These are phyloP conservation scores for Boletus pseudo-olivaceus DNA, from an alignment of 768 basidiomycete genomes.

Conservation along the genomic window DNA sequence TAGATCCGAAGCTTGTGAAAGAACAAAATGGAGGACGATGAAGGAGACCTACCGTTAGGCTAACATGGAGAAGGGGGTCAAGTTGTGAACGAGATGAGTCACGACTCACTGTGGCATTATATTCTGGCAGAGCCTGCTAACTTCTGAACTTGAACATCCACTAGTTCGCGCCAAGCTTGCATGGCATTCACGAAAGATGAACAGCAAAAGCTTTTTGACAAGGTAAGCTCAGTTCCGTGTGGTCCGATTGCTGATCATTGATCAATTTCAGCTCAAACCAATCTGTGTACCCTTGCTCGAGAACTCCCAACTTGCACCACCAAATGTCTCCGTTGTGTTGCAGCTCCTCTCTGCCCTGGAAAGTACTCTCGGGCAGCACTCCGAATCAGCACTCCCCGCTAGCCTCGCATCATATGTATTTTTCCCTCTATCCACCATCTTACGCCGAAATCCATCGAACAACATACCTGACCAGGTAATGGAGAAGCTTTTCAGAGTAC, in stretches of 20 bases:
- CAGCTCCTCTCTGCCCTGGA: slow-evolving; percentile 55
- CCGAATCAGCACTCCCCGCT: slow-evolving; percentile 43
- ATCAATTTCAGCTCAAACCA: slow-evolving; percentile 48
- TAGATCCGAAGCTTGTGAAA: background rate
- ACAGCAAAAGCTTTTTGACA: slow-evolving; percentile 35
- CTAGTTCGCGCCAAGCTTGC: background rate
- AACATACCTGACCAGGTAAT: slow-evolving; percentile 77
- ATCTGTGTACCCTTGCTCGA: slow-evolving; percentile 81
- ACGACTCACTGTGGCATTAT: background rate
- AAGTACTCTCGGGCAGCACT: slow-evolving; percentile 42
- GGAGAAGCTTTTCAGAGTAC: slow-evolving; percentile 62
- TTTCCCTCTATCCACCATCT: slow-evolving; percentile 81
- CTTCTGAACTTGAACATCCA: background rate
- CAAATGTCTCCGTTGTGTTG: slow-evolving; percentile 45
- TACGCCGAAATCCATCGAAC: slow-evolving; percentile 68
- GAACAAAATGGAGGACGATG: background rate
- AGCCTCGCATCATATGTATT: slow-evolving; percentile 80
- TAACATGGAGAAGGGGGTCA: background rate
- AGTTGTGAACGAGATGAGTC: background rate
- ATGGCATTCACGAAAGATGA: slow-evolving; percentile 21
- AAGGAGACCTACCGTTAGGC: background rate
- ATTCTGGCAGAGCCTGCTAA: background rate
- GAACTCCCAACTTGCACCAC: slow-evolving; percentile 58
- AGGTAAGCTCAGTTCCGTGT: slow-evolving; percentile 26
- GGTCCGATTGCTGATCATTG: background rate